phyloP scores from a whole-genome alignment of 257 asterid species.

The Plectranthus barbatus region DNA sequence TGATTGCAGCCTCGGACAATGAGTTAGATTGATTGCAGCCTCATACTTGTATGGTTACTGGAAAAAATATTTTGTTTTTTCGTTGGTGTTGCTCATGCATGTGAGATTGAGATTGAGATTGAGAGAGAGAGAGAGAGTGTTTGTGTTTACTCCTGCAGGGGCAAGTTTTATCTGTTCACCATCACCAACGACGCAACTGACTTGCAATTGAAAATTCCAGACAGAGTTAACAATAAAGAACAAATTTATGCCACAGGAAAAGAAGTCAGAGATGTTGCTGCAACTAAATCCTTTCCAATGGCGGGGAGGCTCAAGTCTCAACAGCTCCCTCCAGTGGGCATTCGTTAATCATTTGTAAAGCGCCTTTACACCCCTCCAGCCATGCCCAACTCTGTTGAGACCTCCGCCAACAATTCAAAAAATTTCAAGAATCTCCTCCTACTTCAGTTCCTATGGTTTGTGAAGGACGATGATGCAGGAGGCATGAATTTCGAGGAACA shows the following conservation, averaged over 20 bases:
- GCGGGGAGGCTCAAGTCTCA: not conserved
- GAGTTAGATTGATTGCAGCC: no score
- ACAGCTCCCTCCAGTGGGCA: not conserved
- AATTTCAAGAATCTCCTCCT: conserved; percentile 27
- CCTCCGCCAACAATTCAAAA: conserved; percentile 36
- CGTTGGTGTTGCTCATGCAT: no score
- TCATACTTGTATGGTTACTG: no score
- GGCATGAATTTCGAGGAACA: conserved; percentile 22
- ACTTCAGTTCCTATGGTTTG: conserved; percentile 27
- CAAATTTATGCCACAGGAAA: conserved; percentile 14
- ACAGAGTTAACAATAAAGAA: not conserved
- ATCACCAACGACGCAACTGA: conserved; percentile 7
- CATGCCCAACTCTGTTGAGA: not conserved
- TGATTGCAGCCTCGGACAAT: no score
- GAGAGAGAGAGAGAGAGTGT: no score
- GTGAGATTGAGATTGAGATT: no score
- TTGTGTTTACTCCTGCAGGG: no score
- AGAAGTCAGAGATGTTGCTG: not conserved
- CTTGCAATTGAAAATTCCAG: not conserved
- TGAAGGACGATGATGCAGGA: conserved; percentile 43
- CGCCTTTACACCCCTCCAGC: conserved; percentile 16
- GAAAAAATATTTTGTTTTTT: no score
- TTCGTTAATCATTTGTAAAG: not conserved
- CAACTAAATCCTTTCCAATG: not conserved
- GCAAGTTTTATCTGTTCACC: not conserved